Conservation (phyloP, 768 basidiomycete genomes). For the Suillus sp. region DNA sequence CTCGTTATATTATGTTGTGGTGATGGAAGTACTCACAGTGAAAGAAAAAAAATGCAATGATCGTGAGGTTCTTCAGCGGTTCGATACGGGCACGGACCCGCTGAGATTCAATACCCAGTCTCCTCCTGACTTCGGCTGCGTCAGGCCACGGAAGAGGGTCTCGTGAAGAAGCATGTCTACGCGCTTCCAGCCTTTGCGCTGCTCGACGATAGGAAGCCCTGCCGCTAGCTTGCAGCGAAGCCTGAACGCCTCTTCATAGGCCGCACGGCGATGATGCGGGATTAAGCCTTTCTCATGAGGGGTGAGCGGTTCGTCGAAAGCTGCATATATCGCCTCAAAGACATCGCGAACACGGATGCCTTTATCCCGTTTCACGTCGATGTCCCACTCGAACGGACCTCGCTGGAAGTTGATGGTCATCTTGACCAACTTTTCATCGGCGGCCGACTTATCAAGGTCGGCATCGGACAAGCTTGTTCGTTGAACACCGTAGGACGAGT, state of each 20-base stretch:
- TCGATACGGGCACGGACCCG: background rate
- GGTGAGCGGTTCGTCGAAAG: conserved; percentile 48
- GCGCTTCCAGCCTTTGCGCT: conserved; percentile 52
- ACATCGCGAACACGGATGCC: conserved; percentile 60
- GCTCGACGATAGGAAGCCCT: conserved; percentile 43
- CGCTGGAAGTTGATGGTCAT: conserved; percentile 50
- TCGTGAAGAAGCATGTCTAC: conserved; percentile 56
- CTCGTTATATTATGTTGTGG: background rate
- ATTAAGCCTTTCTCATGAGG: conserved; percentile 44
- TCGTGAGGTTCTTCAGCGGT: background rate
- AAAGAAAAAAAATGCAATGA: background rate
- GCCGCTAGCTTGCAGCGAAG: conserved; percentile 48
- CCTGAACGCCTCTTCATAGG: conserved; percentile 45
- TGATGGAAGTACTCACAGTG: background rate
- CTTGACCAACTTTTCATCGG: conserved; percentile 44
- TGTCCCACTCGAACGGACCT: conserved; percentile 40
- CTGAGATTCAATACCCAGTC: conserved; percentile 41
- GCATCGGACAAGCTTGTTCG: conserved; percentile 35
- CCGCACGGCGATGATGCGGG: conserved; percentile 24
- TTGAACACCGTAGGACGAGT: conserved; percentile 20
- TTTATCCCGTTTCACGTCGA: conserved; percentile 44
- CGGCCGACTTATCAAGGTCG: conserved; percentile 46
- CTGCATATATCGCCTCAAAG: conserved; percentile 56
- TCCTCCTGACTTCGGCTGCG: conserved; percentile 36
- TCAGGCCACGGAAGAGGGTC: conserved; percentile 56